Base-by-base conservation (phyloP, 2,329 filamentous ascomycete genomes). In the Pseudocercospora pini-densiflorae region DNA sequence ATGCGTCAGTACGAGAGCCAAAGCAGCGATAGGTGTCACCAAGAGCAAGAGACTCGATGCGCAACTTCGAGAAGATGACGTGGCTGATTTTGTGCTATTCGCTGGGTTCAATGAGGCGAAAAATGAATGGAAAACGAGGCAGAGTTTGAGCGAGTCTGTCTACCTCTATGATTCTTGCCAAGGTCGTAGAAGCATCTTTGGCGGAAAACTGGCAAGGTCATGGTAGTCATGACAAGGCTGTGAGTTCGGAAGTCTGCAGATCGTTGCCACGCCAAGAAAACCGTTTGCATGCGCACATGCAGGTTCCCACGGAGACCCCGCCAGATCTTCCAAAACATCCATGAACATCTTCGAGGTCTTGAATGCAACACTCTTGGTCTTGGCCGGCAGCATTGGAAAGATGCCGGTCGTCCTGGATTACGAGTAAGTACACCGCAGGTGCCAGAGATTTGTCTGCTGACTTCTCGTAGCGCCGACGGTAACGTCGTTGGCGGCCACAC, bases 71-170 rank as follows among this genome's bases (percentile, higher is more conserved):
- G 67, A 72, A 54, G 81, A 80, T 12, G 77, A 82, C 54, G 70
- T 71, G 27, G 81, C 81, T 24, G 78, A 82, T 68, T 78, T 84
- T 63, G 72, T 84, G 5, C 65, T 84, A 14, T 83, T 82, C 68
- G 76, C 78, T 47, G 61, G 47, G 10, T 14, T 24, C 31, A 21
- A 23, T 5, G 36, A 61, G 14, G 73, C 75, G 54, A 71, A 78
- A 10, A 67, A 71, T 12, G 76, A 75, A 7, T 83, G 82, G 82
- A 74, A 78, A 53, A 79, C 76, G 54, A 76, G 80, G 63, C 79
- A 75, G 70, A 80, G 73, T 60, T 76, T 84, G 21, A 73, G 72
- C 36, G 81, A 84, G 67, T 77, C 79, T n/a, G 79, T 84, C 6
- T 84, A 83, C 49, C 70, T 77, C 21, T 73, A 78, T 63, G 81